Evolutionary conservation across 495 filamentous ascomycete genomes (phyloP), one percentile per base, ranked within the genome.

Genomic region (Aspergillus olivimuriae): DNA sequence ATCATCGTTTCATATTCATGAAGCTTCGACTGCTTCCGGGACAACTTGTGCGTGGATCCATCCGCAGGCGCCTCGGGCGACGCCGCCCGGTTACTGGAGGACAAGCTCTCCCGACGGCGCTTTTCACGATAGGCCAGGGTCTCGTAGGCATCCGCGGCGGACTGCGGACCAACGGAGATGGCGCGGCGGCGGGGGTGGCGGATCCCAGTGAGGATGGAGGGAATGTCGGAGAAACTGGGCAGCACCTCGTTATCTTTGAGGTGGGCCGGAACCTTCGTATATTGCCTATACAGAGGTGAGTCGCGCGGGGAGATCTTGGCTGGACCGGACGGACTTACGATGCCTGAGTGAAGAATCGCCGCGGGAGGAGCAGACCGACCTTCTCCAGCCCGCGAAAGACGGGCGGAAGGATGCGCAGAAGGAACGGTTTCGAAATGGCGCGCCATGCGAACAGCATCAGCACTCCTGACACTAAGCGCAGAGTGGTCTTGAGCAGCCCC

Each of bases 81-180:
- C 5, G 34, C 46, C 11, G n/a, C n/a, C 66, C 63, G 0, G 41
- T 44, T 0, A 46, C 39, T 4, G 65, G 58, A 12, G 61, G 68
- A 68, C 24, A 82, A 67, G 52, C 86, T 95, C 58, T 95, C 86
- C 31, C 86, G 72, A 51, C 89, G 73, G 49, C 77, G 77, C 52
- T 87, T 80, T 58, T 94, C 87, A 2, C 90, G 79, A 54, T 91
- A 95, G n/a, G 92, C 92, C 16, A 97, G 68, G 14, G 87, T 89
- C 66, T 98, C 92, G 57, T 95, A 95, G 5, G 90, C 92, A 61
- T 98, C 92, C 2, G 92, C 92, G 44, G 85, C 87, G 19, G 89
- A 95, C 64, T 97, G 92, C 4, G 92, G 92, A 0, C 92, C 92
- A 23, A 98, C 75, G 17, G 89, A 95, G 17, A 96, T 80, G 28